phyloP scores from a whole-genome alignment of 1,284 basidiomycete species.

The Apiotrichum mycotoxinovorans region DNA sequence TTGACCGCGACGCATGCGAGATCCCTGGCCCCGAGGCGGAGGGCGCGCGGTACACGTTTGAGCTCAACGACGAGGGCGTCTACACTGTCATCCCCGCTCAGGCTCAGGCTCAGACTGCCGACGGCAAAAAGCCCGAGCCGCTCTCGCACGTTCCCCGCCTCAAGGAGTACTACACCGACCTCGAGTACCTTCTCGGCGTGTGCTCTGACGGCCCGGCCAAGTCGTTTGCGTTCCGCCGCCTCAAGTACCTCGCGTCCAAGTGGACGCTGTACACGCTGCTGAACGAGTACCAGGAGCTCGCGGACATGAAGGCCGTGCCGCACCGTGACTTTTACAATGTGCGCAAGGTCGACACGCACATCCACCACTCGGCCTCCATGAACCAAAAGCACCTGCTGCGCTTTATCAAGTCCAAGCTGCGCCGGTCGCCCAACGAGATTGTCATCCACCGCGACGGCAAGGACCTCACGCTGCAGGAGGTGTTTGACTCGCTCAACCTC shows the following conservation, averaged over 20 bases:
- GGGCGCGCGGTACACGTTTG: slow-evolving; percentile 57
- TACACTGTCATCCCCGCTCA: slow-evolving; percentile 66
- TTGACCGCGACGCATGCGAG: slow-evolving; percentile 60
- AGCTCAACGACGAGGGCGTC: slow-evolving; percentile 78
- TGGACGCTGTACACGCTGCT: slow-evolving; percentile 90
- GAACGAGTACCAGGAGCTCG: slow-evolving; percentile 91
- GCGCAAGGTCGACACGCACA: slow-evolving; percentile 97
- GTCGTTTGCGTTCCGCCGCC: slow-evolving; percentile 86
- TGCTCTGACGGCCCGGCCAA: slow-evolving; percentile 94
- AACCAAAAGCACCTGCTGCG: slow-evolving; percentile 99
- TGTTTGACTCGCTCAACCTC: slow-evolving; percentile 90
- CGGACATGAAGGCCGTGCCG: slow-evolving; percentile 82
- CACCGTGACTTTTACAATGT: slow-evolving; percentile 94
- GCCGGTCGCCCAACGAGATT: slow-evolving; percentile 63
- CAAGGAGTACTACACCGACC: slow-evolving; percentile 90
- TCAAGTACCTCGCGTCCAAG: slow-evolving; percentile 93
- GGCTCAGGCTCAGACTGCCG: not conserved
- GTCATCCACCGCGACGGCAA: slow-evolving; percentile 93
- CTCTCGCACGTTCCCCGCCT: slow-evolving; percentile 79
- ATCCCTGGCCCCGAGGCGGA: slow-evolving; percentile 59
- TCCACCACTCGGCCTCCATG: slow-evolving; percentile 98
- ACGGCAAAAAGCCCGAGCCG: slow-evolving; percentile 49
- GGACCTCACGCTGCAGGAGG: slow-evolving; percentile 83
- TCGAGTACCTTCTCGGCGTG: slow-evolving; percentile 82
- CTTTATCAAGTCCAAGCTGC: slow-evolving; percentile 93